These are phyloP conservation scores for Ceratocystis cubensis DNA, from an alignment of 2,329 filamentous ascomycete genomes.

Conservation along the genomic window DNA sequence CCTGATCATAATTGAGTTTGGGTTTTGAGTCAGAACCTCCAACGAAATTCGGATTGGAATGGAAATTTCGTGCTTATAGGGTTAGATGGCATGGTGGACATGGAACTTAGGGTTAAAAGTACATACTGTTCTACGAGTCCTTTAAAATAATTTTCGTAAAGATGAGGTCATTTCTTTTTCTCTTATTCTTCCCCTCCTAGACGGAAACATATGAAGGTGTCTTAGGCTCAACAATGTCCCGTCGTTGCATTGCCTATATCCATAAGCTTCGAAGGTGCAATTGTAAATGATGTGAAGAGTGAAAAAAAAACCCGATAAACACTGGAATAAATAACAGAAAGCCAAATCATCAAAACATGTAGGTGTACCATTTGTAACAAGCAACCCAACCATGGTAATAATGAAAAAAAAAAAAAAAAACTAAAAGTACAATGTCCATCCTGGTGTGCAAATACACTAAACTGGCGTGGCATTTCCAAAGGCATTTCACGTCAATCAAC, in stretches of 20 bases:
- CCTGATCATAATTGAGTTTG: neutral
- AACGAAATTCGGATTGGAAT: neutral
- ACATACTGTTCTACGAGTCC: too few species aligned
- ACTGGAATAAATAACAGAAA: too few species aligned
- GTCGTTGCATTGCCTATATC: too few species aligned
- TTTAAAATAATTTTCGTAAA: too few species aligned
- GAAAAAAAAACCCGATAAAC: too few species aligned
- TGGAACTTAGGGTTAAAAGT: neutral
- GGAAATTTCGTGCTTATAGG: neutral
- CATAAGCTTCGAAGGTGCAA: too few species aligned
- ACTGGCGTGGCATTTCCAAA: neutral
- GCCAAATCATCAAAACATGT: too few species aligned
- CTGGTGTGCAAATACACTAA: neutral
- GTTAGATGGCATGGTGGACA: neutral
- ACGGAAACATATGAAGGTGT: too few species aligned
- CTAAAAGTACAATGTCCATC: slow-evolving; percentile 7
- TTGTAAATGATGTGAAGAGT: too few species aligned
- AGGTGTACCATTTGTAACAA: neutral
- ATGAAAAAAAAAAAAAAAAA: neutral
- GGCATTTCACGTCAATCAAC: neutral
- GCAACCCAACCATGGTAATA: neutral
- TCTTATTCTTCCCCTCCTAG: too few species aligned
- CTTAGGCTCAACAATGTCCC: too few species aligned
- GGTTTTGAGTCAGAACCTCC: neutral
- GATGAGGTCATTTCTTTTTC: too few species aligned